These are phyloP conservation scores for Cupressus sempervirens DNA, from an alignment of 75 land plant genomes.

Conservation along the genomic window DNA sequence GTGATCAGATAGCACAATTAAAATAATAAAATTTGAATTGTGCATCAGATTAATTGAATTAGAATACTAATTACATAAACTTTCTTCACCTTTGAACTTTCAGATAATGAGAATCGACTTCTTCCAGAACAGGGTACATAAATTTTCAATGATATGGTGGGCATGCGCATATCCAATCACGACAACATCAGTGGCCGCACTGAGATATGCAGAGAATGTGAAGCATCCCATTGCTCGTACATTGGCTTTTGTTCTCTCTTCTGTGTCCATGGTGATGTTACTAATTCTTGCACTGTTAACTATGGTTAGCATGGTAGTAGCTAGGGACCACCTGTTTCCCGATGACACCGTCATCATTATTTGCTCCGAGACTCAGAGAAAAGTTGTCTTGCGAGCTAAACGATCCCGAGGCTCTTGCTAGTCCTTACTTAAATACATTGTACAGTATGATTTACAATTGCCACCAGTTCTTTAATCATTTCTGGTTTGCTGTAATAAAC, in stretches of 20 bases:
- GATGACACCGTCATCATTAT: not conserved
- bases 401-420: not conserved
- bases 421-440: not conserved
- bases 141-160: slow-evolving; percentile 42
- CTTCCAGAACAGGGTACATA: slow-evolving; percentile 27
- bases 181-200: slow-evolving; percentile 30
- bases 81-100: too few relatives aligned
- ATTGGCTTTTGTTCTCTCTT: slow-evolving; percentile 21
- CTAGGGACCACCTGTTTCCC: not conserved
- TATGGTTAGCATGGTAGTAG: slow-evolving; percentile 10
- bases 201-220: slow-evolving; percentile 31
- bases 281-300: slow-evolving; percentile 27
- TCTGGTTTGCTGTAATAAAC: too few relatives aligned
- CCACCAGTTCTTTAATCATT: too few relatives aligned
- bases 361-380: not conserved
- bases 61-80: too few relatives aligned
- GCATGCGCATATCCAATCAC: slow-evolving; percentile 45
- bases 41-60: too few relatives aligned
- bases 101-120: slow-evolving; percentile 31
- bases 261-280: slow-evolving; percentile 27
- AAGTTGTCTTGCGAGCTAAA: not conserved
- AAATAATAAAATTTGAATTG: too few relatives aligned
- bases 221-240: slow-evolving; percentile 19
- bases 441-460: too few relatives aligned
- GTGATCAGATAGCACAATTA: too few relatives aligned